phyloP scores from a whole-genome alignment of 371 early-diverging fungal species.

The Mucor saturninus region DNA sequence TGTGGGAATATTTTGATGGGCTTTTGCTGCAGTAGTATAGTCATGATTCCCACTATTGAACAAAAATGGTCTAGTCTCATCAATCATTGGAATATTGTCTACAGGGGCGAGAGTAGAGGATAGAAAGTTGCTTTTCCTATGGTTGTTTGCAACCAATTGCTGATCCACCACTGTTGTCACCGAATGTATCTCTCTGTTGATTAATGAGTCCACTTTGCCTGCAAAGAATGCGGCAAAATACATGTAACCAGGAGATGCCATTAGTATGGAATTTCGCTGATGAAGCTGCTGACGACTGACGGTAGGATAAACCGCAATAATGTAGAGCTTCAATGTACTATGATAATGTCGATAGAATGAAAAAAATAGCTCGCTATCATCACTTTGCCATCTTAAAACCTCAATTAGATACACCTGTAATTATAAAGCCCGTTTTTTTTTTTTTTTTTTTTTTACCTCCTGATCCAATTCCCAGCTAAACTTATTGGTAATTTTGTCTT shows the following conservation, averaged over 20 bases:
- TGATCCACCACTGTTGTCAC: slow-evolving; percentile 45
- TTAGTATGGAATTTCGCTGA: slow-evolving; percentile 41
- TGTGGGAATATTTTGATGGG: slow-evolving; percentile 12
- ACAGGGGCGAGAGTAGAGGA: slow-evolving; percentile 26
- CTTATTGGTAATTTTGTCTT: slow-evolving; percentile 33
- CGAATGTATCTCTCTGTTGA: slow-evolving; percentile 55
- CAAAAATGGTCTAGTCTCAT: not conserved
- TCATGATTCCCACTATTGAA: slow-evolving; percentile 15
- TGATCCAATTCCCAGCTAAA: slow-evolving; percentile 55
- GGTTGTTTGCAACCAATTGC: not conserved
- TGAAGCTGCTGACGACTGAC: slow-evolving; percentile 30
- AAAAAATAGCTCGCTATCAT: slow-evolving; percentile 64
- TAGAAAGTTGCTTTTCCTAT: slow-evolving; percentile 1
- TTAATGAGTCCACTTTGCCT: slow-evolving; percentile 53
- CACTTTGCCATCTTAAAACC: slow-evolving; percentile 55
- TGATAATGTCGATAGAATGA: slow-evolving; percentile 65
- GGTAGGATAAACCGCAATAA: slow-evolving; percentile 28
- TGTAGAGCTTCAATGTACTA: slow-evolving; percentile 40
- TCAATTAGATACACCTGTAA: not conserved
- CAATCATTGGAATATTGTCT: slow-evolving; percentile 23
- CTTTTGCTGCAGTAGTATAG: slow-evolving; percentile 8
- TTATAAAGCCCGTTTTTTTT: not conserved
- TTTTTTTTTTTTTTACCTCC: slow-evolving; percentile 29
- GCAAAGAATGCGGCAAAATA: slow-evolving; percentile 59
- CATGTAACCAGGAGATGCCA: slow-evolving; percentile 56